Evolutionary conservation across 2,329 filamentous ascomycete species (phyloP).

Genomic region (Dothidotthia symphoricarpi): DNA sequence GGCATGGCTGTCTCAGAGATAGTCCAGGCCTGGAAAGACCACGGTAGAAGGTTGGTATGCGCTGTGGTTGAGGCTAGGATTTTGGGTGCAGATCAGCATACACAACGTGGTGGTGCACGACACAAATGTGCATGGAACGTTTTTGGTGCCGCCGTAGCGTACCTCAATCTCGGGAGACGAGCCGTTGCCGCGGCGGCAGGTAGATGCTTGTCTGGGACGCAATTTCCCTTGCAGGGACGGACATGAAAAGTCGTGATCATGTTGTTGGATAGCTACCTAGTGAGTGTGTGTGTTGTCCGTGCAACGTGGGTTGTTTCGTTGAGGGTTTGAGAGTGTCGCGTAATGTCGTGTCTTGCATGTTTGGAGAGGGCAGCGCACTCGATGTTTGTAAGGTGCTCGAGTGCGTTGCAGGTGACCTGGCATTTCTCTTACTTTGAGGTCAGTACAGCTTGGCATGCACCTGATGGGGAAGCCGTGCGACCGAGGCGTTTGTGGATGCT

Average conservation of each 20-base stretch:
- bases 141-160: conserved; percentile 1
- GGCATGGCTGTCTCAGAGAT: too few relatives aligned
- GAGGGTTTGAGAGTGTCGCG: conserved; percentile 1
- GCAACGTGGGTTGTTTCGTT: conserved; percentile 1
- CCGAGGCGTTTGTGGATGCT: conserved; percentile 14
- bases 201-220: conserved; percentile 13
- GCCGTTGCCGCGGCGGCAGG: conserved; percentile 21
- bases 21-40: too few relatives aligned
- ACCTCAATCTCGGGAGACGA: conserved; percentile 13
- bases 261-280: conserved; percentile 8
- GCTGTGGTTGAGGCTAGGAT: too few relatives aligned
- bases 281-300: not conserved
- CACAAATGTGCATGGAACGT: too few relatives aligned
- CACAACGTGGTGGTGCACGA: too few relatives aligned
- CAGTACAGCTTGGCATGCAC: conserved; percentile 4
- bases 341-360: conserved; percentile 18
- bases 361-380: conserved; percentile 8
- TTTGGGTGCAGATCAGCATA: too few relatives aligned
- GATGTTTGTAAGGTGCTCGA: conserved; percentile 4
- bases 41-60: too few relatives aligned
- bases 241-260: conserved; percentile 1
- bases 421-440: conserved; percentile 14
- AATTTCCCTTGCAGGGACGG: conserved; percentile 7
- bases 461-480: conserved; percentile 13
- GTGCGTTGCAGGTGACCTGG: conserved; percentile 17